A percentile compares a stretch with the other conserved stretches of the same genome.
Conservation (phyloP, 768 basidiomycete species). For the Hypholoma fasciculare region DNA sequence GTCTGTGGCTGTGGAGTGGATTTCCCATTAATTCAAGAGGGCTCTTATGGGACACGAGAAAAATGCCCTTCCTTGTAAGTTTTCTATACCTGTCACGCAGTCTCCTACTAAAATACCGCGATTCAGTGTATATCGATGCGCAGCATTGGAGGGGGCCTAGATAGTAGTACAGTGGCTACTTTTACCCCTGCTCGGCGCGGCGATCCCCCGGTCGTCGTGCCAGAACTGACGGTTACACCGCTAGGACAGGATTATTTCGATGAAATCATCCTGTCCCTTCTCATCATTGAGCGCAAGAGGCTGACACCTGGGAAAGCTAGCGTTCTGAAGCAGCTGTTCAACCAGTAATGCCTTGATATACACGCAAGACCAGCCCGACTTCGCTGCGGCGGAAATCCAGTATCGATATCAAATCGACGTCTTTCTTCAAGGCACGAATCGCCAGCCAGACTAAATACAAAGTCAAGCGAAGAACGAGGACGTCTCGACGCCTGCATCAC, state of each 20-base stretch:
- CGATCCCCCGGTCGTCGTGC: background rate
- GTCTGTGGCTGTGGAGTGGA: background rate
- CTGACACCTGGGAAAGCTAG: slow-evolving; percentile 4
- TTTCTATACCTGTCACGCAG: background rate
- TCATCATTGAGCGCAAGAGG: slow-evolving; percentile 16
- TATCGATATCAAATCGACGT: too few relatives aligned
- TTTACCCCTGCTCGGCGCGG: slow-evolving; percentile 1
- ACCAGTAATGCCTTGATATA: too few relatives aligned
- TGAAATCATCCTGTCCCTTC: slow-evolving; percentile 18
- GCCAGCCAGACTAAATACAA: too few relatives aligned
- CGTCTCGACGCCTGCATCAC: too few relatives aligned
- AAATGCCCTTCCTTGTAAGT: slow-evolving; percentile 2
- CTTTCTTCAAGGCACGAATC: too few relatives aligned
- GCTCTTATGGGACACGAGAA: slow-evolving; percentile 1
- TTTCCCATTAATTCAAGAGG: background rate
- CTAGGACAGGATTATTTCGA: slow-evolving; percentile 20
- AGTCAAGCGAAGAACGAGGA: too few relatives aligned
- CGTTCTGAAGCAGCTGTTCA: slow-evolving; percentile 5
- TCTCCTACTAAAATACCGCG: background rate
- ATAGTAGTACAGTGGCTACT: slow-evolving; percentile 4
- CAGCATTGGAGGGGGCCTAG: background rate
- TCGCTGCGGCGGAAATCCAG: too few relatives aligned
- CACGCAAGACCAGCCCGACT: too few relatives aligned
- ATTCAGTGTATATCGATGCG: background rate
- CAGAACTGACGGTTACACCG: slow-evolving; percentile 17